Percentiles rank a stretch among this genome's conserved stretches.
Evolutionary conservation across 1,139 yeast species (phyloP).

Genomic region (Candida tetrigidarum): DNA sequence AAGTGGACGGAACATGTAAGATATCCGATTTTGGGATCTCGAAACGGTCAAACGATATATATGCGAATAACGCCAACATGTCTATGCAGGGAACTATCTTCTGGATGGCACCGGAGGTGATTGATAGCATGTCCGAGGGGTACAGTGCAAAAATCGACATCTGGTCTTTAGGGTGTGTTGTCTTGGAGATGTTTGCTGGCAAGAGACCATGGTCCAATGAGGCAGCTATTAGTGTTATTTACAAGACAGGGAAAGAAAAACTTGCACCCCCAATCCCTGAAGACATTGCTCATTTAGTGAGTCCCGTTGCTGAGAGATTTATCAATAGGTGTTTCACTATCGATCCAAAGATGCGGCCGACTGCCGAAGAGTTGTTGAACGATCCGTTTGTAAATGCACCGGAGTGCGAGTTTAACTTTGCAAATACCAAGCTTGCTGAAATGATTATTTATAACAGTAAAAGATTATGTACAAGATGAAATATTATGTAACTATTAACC

Average conservation of each 20-base stretch:
- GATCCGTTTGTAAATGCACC: slow-evolving; percentile 60
- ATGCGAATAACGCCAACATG: slow-evolving; percentile 92
- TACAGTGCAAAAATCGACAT: slow-evolving; percentile 96
- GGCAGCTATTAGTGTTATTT: slow-evolving; percentile 79
- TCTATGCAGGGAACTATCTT: slow-evolving; percentile 98
- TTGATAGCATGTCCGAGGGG: slow-evolving; percentile 84
- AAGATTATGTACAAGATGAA: slow-evolving; percentile 8
- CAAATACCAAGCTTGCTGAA: slow-evolving; percentile 63
- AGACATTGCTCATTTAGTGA: slow-evolving; percentile 62
- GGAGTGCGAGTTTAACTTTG: slow-evolving; percentile 53
- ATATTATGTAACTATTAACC: slow-evolving; percentile 2
- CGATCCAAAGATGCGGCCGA: slow-evolving; percentile 85
- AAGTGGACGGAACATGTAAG: slow-evolving; percentile 92
- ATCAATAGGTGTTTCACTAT: slow-evolving; percentile 78
- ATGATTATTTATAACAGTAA: slow-evolving; percentile 31
- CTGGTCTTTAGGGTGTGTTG: slow-evolving; percentile 96
- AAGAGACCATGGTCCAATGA: slow-evolving; percentile 83
- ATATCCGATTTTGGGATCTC: slow-evolving; percentile 98
- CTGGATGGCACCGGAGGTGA: slow-evolving; percentile 99
- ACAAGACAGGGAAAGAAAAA: slow-evolving; percentile 72
- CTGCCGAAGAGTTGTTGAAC: slow-evolving; percentile 68
- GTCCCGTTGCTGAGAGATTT: slow-evolving; percentile 68
- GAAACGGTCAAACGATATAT: slow-evolving; percentile 82
- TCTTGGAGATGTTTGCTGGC: slow-evolving; percentile 92
- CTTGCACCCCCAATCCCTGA: slow-evolving; percentile 96